Conservation (phyloP, 1,284 basidiomycete genomes). For the Sporisorium scitamineum region DNA sequence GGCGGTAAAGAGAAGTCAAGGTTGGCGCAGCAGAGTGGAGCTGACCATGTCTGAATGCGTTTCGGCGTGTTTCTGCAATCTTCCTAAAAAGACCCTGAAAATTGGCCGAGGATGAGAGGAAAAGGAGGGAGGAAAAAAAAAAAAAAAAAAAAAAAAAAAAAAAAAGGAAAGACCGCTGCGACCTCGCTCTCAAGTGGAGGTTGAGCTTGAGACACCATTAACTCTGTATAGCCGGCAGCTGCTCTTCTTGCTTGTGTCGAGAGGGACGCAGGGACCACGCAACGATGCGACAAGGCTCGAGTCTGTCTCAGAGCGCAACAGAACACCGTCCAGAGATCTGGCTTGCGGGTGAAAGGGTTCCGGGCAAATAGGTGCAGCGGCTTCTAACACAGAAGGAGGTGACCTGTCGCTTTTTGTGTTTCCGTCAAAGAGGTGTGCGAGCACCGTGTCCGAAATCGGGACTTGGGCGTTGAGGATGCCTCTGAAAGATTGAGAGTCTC, state of each 20-base stretch:
- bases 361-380: not conserved
- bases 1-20: not conserved
- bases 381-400: not conserved
- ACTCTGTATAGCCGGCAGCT: constrained; percentile 4
- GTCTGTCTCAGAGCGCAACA: not conserved
- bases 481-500: not conserved
- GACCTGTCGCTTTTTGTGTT: constrained; percentile 14
- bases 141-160: not conserved
- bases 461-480: not conserved
- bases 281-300: not conserved
- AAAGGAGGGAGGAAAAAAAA: not conserved
- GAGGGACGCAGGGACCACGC: no score
- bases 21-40: not conserved
- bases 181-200: not conserved
- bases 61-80: constrained; percentile 27
- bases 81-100: constrained; percentile 17
- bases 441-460: not conserved
- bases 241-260: not conserved
- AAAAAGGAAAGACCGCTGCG: constrained; percentile 9
- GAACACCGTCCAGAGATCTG: not conserved
- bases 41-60: not conserved
- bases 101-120: constrained; percentile 15
- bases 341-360: not conserved
- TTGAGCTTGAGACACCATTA: not conserved
- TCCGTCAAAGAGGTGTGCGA: not conserved